phyloP scores from a whole-genome alignment of 164 flowering plant species.

The Stephania japonica region DNA sequence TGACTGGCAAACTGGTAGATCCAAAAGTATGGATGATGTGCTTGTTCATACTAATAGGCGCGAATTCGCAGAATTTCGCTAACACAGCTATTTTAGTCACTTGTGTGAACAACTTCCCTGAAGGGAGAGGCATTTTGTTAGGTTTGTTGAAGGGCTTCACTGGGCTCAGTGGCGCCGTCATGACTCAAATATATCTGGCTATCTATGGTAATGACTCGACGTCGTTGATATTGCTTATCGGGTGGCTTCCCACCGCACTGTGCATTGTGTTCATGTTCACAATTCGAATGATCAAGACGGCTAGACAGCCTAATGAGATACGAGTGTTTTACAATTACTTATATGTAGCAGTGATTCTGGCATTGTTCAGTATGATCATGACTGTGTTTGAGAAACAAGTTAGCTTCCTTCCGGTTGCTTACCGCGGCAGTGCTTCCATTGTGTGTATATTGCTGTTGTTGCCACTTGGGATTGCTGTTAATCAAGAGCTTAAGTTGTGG shows the following conservation, averaged over 20 bases:
- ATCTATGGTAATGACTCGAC: conserved; percentile 48
- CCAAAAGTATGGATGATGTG: conserved; percentile 67
- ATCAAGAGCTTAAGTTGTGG: conserved; percentile 39
- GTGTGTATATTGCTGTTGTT: conserved; percentile 35
- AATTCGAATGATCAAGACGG: conserved; percentile 25
- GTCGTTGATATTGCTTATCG: conserved; percentile 45
- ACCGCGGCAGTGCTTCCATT: conserved; percentile 32
- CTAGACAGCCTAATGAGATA: conserved; percentile 28
- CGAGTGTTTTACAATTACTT: conserved; percentile 44
- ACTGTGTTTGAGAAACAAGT: conserved; percentile 28
- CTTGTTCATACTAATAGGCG: conserved; percentile 45
- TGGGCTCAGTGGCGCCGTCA: conserved; percentile 59
- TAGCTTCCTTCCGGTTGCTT: conserved; percentile 28
- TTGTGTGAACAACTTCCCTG: conserved; percentile 59
- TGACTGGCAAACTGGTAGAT: conserved; percentile 31
- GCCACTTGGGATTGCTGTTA: conserved; percentile 35
- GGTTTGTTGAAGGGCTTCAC: conserved; percentile 55
- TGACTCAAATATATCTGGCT: conserved; percentile 50
- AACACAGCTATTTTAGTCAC: conserved; percentile 54
- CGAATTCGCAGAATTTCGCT: conserved; percentile 61
- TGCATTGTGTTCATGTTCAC: conserved; percentile 41
- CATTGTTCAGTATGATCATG: conserved; percentile 45
- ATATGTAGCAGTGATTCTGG: too few species aligned
- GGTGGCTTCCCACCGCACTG: conserved; percentile 49
- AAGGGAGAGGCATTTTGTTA: conserved; percentile 47